A percentile compares a stretch with the other conserved stretches of the same genome.
These are phyloP conservation scores for Pachyrhizus erosus DNA, from an alignment of 306 rosid genomes.

Conservation along the genomic window DNA sequence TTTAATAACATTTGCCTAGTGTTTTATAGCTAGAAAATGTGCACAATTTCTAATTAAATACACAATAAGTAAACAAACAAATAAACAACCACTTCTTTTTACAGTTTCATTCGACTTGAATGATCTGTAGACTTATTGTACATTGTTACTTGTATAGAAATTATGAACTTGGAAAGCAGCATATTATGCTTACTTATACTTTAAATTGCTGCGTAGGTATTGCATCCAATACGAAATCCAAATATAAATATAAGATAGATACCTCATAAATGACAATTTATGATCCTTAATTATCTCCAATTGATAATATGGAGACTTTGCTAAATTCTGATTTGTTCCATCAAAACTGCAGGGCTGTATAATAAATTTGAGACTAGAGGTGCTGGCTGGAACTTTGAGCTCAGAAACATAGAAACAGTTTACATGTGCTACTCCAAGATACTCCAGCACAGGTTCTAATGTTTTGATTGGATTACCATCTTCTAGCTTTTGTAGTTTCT, in stretches of 20 bases:
- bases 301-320: neutral
- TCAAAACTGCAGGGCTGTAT: constrained; percentile 1
- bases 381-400: constrained; percentile 7
- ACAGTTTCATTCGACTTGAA: constrained; percentile 11
- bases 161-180: constrained; percentile 7
- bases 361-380: neutral
- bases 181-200: neutral
- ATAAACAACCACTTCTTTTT: neutral
- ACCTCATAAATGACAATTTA: neutral
- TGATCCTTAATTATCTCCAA: neutral
- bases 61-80: neutral
- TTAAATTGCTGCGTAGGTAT: neutral
- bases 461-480: neutral
- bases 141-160: neutral
- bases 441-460: neutral
- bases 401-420: constrained; percentile 23
- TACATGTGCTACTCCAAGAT: constrained; percentile 23
- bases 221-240: neutral
- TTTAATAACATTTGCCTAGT: neutral
- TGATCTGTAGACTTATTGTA: neutral
- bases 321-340: constrained; percentile 13
- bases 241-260: neutral
- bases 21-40: neutral
- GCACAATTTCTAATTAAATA: neutral
- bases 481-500: neutral